These are phyloP conservation scores for Umbilicus rupestris DNA, from an alignment of 164 flowering plant genomes.

Conservation along the genomic window DNA sequence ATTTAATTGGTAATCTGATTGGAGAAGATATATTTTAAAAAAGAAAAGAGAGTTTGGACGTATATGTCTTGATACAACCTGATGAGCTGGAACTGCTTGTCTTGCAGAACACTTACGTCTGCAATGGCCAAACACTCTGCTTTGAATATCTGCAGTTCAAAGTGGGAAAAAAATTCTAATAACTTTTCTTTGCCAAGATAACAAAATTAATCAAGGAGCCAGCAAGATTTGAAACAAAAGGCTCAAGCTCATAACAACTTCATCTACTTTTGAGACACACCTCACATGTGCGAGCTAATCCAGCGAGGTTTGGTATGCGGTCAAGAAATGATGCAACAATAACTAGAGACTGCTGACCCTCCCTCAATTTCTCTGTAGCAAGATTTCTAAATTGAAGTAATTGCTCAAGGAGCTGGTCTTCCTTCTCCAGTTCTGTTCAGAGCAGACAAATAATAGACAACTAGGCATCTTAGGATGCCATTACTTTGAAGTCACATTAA, in stretches of 20 bases:
- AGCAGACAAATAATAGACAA: neutral
- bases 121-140: constrained; percentile 70
- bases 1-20: neutral
- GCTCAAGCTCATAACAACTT: neutral
- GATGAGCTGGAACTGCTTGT: constrained; percentile 96
- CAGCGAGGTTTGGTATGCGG: constrained; percentile 96
- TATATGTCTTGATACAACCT: constrained; percentile 31
- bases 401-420: constrained; percentile 67
- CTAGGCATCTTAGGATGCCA: neutral
- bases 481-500: too few species aligned
- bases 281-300: constrained; percentile 96
- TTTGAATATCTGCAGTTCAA: constrained; percentile 57
- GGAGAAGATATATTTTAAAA: neutral
- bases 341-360: constrained; percentile 55
- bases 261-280: constrained; percentile 18
- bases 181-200: neutral
- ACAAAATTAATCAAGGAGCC: neutral
- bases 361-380: constrained; percentile 40
- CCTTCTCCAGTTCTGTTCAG: constrained; percentile 62
- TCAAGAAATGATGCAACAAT: constrained; percentile 91
- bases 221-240: neutral
- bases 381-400: constrained; percentile 47
- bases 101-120: constrained; percentile 53
- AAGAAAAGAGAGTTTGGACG: neutral
- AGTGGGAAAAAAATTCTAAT: neutral